Conservation (phyloP, 768 basidiomycete genomes). For the Ephemerocybe angulata region DNA sequence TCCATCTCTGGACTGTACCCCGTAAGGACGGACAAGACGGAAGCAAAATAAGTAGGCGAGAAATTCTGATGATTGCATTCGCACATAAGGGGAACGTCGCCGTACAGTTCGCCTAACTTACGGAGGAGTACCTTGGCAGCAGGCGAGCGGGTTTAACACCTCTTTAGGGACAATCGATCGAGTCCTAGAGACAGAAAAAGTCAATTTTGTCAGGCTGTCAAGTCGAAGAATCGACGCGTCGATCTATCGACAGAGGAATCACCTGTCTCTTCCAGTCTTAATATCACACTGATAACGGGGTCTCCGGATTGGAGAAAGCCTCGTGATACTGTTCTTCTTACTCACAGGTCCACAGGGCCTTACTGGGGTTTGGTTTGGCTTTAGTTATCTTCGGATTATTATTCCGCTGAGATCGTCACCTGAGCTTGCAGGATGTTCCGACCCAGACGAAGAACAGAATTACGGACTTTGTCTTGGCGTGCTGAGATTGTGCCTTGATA, state of each 20-base stretch:
- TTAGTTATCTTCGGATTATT: no score
- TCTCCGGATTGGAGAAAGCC: not conserved
- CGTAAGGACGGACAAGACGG: no score
- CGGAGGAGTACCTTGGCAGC: not conserved
- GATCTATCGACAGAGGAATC: not conserved
- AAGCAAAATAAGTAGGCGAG: no score
- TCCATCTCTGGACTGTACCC: no score
- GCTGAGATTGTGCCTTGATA: not conserved
- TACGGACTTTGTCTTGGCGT: not conserved
- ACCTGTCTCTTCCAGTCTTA: not conserved
- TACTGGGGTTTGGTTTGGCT: no score
- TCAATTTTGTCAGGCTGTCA: conserved; percentile 11
- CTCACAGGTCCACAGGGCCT: no score
- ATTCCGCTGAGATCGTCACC: not conserved
- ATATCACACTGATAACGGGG: no score
- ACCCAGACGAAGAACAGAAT: no score
- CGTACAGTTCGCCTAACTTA: no score
- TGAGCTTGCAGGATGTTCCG: not conserved
- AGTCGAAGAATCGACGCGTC: not conserved
- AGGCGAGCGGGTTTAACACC: not conserved
- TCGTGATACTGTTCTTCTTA: no score
- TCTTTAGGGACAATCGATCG: not conserved
- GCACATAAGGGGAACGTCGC: no score
- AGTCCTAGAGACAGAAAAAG: conserved; percentile 7
- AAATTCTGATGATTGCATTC: no score